Evolutionary conservation across 1,139 yeast genomes (phyloP), one percentile per base, ranked within the genome.

Genomic region (Entelexis paramagnoliae): DNA sequence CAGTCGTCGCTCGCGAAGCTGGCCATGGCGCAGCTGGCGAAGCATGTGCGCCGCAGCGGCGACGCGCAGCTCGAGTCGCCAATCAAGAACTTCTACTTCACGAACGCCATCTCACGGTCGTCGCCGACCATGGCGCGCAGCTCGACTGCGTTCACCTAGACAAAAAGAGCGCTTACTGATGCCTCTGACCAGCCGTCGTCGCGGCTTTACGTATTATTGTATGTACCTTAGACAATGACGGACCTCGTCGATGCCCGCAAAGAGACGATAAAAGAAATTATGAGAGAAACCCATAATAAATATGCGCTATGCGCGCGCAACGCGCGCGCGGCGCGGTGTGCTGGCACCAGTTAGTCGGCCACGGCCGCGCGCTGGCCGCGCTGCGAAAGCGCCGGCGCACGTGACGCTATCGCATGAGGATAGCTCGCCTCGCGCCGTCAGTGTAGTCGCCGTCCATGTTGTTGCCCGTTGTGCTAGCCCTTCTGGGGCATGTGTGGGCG

Each of bases 81-180:
- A 56, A 80, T 86, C 64, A 78, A 79, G 59, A 83, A 86, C 78
- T 86, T 83, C 68, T 86, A 85, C 74, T 83, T 84, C 74, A 86
- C 95, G 44, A 93, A 86, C 68, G 86, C 83, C 58, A 82, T 86
- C 62, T 82, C 95, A 38, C 78, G 95, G 73, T 80, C 86, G 53
- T 85, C 95, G 50, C 87, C 88, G 61, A 85, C 95, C 39, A 85
- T 86, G 95, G 94, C 95, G 51, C 82, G 77, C 72, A 83, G 93
- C 55, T 67, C 72, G 32, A 67, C 66, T 44, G 72, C 71, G 48
- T 68, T 67, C 56, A 57, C 53, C 29, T 26, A 45, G 46, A 30
- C 36, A 42, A 42, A 42, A 30, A 41, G 45, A 28, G 34, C 16
- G 2, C 24, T 9, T 16, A 16, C 35, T n/a, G n/a, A n/a, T 29